These are phyloP conservation scores for Periconia digitata DNA, from an alignment of 2,329 filamentous ascomycete genomes.

Conservation along the genomic window DNA sequence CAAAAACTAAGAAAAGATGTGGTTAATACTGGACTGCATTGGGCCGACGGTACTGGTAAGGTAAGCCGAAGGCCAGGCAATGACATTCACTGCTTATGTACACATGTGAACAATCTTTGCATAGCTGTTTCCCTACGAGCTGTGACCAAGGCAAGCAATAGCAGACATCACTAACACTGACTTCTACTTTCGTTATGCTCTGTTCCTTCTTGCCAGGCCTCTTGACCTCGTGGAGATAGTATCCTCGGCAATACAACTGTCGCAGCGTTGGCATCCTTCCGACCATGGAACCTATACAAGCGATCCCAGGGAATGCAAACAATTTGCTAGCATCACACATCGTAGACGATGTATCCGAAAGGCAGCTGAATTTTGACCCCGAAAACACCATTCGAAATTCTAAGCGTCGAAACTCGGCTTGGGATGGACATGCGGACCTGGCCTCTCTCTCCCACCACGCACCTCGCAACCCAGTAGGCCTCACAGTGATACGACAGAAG, in stretches of 20 bases:
- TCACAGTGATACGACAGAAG: constrained; percentile 32
- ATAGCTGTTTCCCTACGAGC: too few species aligned
- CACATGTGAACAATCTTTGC: background rate
- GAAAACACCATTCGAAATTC: constrained; percentile 20
- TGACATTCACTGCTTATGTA: background rate
- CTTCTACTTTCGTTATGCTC: background rate
- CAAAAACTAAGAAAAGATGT: background rate
- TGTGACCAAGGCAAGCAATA: background rate
- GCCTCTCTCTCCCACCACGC: constrained; percentile 35
- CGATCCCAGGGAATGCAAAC: constrained; percentile 5
- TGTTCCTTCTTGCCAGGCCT: background rate
- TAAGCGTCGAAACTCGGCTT: constrained; percentile 26
- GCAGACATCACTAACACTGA: background rate
- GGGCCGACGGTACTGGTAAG: background rate
- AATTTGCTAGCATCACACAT: constrained; percentile 6
- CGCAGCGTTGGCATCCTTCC: background rate
- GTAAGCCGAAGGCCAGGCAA: background rate
- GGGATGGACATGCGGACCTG: constrained; percentile 38
- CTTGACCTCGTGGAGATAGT: background rate
- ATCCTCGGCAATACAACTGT: background rate
- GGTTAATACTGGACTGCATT: background rate
- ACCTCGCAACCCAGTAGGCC: constrained; percentile 18
- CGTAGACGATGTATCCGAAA: constrained; percentile 19
- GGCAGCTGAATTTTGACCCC: constrained; percentile 21
- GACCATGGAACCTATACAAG: constrained; percentile 9